Percentiles rank a stretch among this genome's conserved stretches.
Conservation (phyloP, 2,329 filamentous ascomycete genomes). For the Kalmusia sp. region DNA sequence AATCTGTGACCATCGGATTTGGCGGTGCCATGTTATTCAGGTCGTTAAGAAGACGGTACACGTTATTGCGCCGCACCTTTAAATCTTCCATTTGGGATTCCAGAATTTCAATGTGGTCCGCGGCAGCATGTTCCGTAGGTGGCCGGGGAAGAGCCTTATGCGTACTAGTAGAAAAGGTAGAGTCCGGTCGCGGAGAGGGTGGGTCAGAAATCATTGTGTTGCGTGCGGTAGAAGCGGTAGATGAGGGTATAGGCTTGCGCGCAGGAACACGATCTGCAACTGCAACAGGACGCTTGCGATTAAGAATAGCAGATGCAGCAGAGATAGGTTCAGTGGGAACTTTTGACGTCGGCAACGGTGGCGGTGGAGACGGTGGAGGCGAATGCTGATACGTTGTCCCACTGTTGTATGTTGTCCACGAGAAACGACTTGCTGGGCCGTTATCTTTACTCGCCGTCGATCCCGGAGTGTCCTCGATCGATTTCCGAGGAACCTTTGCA, state of each 20-base stretch:
- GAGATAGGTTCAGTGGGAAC: conserved; percentile 34
- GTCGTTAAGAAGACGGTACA: conserved; percentile 44
- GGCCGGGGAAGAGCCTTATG: conserved; percentile 48
- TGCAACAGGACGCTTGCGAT: conserved; percentile 40
- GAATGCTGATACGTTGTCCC: conserved; percentile 50
- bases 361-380: conserved; percentile 51
- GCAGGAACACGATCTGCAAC: conserved; percentile 30
- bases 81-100: conserved; percentile 50
- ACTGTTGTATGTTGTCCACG: conserved; percentile 44
- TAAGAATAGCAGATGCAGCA: conserved; percentile 37
- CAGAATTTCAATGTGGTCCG: conserved; percentile 45
- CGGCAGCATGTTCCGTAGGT: conserved; percentile 41
- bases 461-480: conserved; percentile 29
- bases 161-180: conserved; percentile 34
- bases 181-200: conserved; percentile 30
- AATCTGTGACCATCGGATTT: conserved; percentile 48
- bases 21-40: conserved; percentile 42
- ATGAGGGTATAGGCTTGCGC: conserved; percentile 35
- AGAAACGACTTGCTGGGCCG: conserved; percentile 32
- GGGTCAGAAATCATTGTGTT: conserved; percentile 20
- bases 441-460: conserved; percentile 27
- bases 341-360: conserved; percentile 38
- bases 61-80: conserved; percentile 44
- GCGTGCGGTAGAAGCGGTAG: conserved; percentile 23
- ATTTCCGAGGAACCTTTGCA: conserved; percentile 27